Conservation (phyloP, 2,329 filamentous ascomycete genomes). For the Pseudogymnoascus sp. region DNA sequence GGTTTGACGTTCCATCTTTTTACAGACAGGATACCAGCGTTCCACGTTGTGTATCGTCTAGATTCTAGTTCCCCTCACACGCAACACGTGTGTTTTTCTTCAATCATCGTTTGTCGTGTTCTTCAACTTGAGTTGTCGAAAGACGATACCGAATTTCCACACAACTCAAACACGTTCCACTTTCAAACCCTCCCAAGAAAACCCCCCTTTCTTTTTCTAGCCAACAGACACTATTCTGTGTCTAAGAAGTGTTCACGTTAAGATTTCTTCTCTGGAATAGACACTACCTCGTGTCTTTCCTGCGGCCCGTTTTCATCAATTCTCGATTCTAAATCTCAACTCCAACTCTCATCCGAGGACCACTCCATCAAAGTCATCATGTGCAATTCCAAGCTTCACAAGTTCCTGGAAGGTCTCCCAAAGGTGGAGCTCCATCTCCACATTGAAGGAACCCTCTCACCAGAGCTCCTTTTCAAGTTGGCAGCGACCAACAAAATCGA, state of each 20-base stretch:
- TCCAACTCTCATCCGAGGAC: neutral
- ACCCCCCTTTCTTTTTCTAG: neutral
- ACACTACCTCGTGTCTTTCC: too few relatives aligned
- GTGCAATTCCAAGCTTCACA: conserved; percentile 23
- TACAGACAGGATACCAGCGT: neutral
- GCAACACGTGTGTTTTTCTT: neutral
- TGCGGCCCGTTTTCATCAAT: neutral
- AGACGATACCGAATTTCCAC: neutral
- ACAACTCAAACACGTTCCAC: neutral
- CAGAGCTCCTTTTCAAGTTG: conserved; percentile 60
- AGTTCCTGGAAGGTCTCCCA: conserved; percentile 56
- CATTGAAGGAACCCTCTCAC: conserved; percentile 66
- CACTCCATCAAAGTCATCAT: conserved; percentile 15
- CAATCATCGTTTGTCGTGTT: neutral
- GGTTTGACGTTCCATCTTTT: neutral
- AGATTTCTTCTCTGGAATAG: neutral
- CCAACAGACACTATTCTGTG: neutral
- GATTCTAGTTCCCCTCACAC: neutral
- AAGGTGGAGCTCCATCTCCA: conserved; percentile 81
- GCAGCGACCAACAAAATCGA: conserved; percentile 57
- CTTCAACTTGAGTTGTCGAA: neutral
- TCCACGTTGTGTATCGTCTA: neutral
- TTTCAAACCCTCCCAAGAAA: neutral
- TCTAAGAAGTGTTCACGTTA: neutral
- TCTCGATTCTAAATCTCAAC: neutral